These are phyloP conservation scores for Talaromyces proteolyticus DNA, from an alignment of 495 filamentous ascomycete genomes.

Conservation along the genomic window DNA sequence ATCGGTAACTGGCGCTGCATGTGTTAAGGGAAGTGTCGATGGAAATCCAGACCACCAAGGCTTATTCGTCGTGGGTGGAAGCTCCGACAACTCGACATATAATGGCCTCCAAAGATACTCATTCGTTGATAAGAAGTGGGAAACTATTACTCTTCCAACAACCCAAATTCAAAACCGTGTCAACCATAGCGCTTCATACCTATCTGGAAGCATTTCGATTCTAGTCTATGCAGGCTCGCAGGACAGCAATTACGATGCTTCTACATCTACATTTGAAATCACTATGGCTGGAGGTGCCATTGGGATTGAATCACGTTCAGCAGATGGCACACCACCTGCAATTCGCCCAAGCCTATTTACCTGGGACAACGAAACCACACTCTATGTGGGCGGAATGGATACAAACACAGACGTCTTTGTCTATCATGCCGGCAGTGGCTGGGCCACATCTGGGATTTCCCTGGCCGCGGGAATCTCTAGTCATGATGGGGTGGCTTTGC, in stretches of 20 bases:
- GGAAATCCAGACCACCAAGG: constrained; percentile 51
- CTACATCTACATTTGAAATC: constrained; percentile 73
- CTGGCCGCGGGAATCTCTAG: constrained; percentile 53
- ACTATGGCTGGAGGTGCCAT: constrained; percentile 51
- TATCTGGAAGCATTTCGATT: constrained; percentile 64
- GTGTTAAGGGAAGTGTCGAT: constrained; percentile 58
- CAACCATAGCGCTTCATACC: constrained; percentile 70
- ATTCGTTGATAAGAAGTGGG: constrained; percentile 73
- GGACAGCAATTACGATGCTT: constrained; percentile 43
- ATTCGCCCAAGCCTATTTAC: constrained; percentile 66
- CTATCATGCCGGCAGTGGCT: constrained; percentile 52
- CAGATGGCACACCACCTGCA: constrained; percentile 53
- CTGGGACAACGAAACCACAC: constrained; percentile 67
- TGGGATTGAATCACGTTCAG: constrained; percentile 41
- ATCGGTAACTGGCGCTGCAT: constrained; percentile 67
- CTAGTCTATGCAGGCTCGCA: constrained; percentile 76
- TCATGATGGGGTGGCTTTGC: constrained; percentile 55
- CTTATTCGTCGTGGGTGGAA: constrained; percentile 82
- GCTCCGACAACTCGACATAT: constrained; percentile 49
- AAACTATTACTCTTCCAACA: constrained; percentile 49
- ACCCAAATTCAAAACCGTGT: constrained; percentile 60
- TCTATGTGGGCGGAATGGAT: constrained; percentile 69
- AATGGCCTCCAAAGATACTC: constrained; percentile 78
- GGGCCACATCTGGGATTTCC: constrained; percentile 56
- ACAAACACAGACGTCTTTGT: constrained; percentile 61